A percentile compares a stretch with the other conserved stretches of the same genome.
These are phyloP conservation scores for Termitomyces bulborhizus DNA, from an alignment of 768 basidiomycete species.

Conservation along the genomic window DNA sequence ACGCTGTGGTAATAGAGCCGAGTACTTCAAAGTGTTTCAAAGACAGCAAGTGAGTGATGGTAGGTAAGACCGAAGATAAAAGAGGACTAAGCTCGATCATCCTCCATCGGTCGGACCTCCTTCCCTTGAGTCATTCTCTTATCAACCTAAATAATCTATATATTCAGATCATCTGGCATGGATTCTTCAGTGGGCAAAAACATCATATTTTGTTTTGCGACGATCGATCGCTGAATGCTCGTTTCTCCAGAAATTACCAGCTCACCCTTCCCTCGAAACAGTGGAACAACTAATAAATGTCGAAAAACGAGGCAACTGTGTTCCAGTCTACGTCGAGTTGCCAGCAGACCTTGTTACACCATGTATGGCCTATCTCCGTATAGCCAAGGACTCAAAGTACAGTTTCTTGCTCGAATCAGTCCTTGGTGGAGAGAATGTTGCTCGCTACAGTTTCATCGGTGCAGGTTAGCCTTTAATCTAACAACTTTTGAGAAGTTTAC, in stretches of 20 bases:
- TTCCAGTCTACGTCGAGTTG: constrained; percentile 88
- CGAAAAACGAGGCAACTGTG: constrained; percentile 85
- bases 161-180: constrained; percentile 19
- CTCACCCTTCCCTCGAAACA: constrained; percentile 64
- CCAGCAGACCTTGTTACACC: constrained; percentile 97
- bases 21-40: too few relatives aligned
- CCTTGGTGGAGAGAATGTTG: constrained; percentile 82
- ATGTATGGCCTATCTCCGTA: constrained; percentile 91
- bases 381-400: constrained; percentile 89
- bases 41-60: background rate
- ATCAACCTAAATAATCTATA: background rate
- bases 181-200: constrained; percentile 40
- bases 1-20: background rate
- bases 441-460: constrained; percentile 94
- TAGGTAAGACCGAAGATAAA: background rate
- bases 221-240: background rate
- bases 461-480: constrained; percentile 52
- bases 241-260: constrained; percentile 50
- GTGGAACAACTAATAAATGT: constrained; percentile 73
- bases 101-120: too few relatives aligned
- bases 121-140: background rate
- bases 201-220: background rate
- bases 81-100: background rate
- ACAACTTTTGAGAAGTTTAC: background rate
- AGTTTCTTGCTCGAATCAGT: constrained; percentile 95